These are phyloP conservation scores for Lagenidium giganteum DNA, from an alignment of 352 stramenopile genomes.

Conservation along the genomic window DNA sequence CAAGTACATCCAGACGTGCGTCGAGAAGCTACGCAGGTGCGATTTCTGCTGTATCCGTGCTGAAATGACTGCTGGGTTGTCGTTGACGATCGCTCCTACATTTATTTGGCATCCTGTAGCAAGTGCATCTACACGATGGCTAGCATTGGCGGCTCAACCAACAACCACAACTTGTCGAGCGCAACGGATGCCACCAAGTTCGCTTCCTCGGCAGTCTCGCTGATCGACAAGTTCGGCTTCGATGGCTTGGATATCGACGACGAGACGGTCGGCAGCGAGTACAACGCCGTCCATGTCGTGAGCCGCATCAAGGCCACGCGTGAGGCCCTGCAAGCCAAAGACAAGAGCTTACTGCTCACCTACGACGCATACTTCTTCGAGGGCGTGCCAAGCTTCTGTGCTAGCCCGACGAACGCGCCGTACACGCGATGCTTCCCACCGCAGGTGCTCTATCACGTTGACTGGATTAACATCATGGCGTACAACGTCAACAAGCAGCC, in stretches of 20 bases:
- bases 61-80: not conserved
- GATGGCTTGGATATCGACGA: constrained; percentile 73
- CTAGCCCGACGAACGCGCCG: constrained; percentile 14
- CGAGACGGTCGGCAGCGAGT: constrained; percentile 58
- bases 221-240: constrained; percentile 65
- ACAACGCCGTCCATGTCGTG: constrained; percentile 40
- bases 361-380: constrained; percentile 76
- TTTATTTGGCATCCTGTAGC: constrained; percentile 9
- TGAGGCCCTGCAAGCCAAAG: constrained; percentile 26
- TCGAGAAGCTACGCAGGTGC: constrained; percentile 40
- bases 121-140: constrained; percentile 58
- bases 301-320: constrained; percentile 43
- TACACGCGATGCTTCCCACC: constrained; percentile 66
- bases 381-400: constrained; percentile 23
- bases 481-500: constrained; percentile 67
- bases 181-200: constrained; percentile 37
- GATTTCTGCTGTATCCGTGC: not conserved
- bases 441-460: constrained; percentile 39
- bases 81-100: not conserved
- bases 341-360: constrained; percentile 37
- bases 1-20: constrained; percentile 43
- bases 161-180: constrained; percentile 56
- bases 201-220: constrained; percentile 32
- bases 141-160: constrained; percentile 67
- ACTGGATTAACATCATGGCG: constrained; percentile 84